These are phyloP conservation scores for Solanum sitiens DNA, from an alignment of 257 asterid species.

Conservation along the genomic window DNA sequence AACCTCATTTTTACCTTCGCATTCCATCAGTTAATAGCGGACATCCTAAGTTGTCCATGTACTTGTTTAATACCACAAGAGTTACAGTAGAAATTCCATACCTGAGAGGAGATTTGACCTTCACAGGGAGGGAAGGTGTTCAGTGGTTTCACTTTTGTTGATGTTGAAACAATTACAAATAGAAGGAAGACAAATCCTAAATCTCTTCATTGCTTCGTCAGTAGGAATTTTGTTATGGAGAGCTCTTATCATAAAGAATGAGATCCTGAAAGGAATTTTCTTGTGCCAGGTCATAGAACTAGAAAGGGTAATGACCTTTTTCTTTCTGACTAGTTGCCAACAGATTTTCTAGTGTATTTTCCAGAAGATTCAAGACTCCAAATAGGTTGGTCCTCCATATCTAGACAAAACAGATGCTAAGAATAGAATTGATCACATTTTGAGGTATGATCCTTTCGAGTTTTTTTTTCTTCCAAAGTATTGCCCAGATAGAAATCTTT, in stretches of 20 bases:
- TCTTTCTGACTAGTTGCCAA: not conserved
- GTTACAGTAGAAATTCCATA: no score
- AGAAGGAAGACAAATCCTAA: not conserved
- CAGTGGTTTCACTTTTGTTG: not conserved
- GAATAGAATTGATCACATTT: not conserved
- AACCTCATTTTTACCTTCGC: no score
- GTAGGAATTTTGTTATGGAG: not conserved
- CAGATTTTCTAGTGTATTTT: not conserved
- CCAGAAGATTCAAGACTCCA: not conserved
- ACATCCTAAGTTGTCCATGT: no score
- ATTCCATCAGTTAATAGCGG: no score
- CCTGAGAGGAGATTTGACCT: no score
- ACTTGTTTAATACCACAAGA: no score
- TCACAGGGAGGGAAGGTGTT: no score
- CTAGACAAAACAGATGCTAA: not conserved
- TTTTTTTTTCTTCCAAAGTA: no score
- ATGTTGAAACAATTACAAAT: not conserved
- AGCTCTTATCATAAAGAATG: not conserved
- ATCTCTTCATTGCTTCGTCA: not conserved
- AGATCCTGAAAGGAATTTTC: not conserved
- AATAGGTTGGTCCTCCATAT: not conserved
- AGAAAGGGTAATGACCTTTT: not conserved
- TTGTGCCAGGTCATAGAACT: not conserved
- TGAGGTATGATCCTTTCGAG: not conserved
- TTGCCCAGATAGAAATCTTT: not conserved